A percentile compares a stretch with the other conserved stretches of the same genome.
Evolutionary conservation across 2,329 filamentous ascomycete species (phyloP).

Genomic region (Penicillium fuscoglaucum): DNA sequence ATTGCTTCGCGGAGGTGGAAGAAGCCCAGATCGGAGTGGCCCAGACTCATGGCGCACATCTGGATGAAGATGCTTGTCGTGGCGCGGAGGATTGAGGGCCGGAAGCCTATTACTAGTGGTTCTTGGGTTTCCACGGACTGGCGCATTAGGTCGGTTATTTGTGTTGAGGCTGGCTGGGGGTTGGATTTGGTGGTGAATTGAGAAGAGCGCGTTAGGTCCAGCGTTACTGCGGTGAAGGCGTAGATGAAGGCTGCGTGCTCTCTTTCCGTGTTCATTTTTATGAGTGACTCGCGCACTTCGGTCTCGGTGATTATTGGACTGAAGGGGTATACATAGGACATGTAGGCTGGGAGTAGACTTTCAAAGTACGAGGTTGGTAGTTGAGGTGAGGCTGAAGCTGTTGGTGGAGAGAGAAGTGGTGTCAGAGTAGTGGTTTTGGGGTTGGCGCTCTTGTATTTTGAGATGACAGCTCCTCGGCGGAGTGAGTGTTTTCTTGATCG

Average conservation of each 20-base stretch:
- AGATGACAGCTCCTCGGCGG: conserved; percentile 44
- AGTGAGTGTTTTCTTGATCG: conserved; percentile 40
- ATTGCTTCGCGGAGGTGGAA: conserved; percentile 54
- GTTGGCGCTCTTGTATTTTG: conserved; percentile 36
- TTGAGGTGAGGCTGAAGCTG: background rate
- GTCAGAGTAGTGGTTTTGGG: background rate
- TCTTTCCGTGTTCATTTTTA: conserved; percentile 39
- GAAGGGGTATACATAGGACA: conserved; percentile 49
- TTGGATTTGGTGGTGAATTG: conserved; percentile 15
- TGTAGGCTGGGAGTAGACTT: conserved; percentile 48
- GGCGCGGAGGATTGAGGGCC: conserved; percentile 48
- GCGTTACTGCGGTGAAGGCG: conserved; percentile 48
- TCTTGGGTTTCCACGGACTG: conserved; percentile 40
- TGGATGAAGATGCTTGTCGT: conserved; percentile 57
- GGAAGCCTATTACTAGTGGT: conserved; percentile 41
- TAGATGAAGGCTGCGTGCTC: conserved; percentile 47
- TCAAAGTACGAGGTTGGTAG: conserved; percentile 34
- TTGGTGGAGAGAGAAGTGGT: conserved; percentile 15
- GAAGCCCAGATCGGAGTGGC: conserved; percentile 52
- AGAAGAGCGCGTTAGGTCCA: conserved; percentile 41
- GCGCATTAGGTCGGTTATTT: conserved; percentile 29
- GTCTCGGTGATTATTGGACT: conserved; percentile 48
- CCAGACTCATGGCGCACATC: conserved; percentile 53
- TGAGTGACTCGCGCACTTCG: conserved; percentile 40
- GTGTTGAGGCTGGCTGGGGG: conserved; percentile 24